Percentiles rank a stretch among this genome's conserved stretches.
Conservation (phyloP, 108 stramenopile species). For the Pseudonitzschia pungens region DNA sequence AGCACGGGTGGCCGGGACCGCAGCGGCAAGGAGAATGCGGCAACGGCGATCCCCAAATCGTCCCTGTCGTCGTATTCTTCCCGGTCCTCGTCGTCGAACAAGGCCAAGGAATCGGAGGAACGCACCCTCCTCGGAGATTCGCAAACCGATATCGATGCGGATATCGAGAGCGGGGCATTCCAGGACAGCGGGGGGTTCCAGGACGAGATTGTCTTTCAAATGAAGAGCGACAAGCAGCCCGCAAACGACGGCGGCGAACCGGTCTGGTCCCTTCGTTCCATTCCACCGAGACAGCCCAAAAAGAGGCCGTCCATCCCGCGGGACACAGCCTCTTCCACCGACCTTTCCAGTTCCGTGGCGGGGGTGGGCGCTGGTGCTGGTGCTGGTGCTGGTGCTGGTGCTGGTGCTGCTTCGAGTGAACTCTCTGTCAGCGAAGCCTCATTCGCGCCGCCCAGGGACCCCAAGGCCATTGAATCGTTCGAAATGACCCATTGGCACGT, state of each 20-base stretch:
- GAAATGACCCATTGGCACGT: conserved; percentile 29
- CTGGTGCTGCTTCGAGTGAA: no score
- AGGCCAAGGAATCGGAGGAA: background rate
- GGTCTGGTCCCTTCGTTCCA: conserved; percentile 20
- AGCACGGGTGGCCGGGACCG: no score
- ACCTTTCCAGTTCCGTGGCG: no score
- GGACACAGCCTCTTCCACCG: background rate
- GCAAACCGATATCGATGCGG: background rate
- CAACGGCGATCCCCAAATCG: no score
- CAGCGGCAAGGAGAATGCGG: no score
- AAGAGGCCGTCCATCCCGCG: background rate
- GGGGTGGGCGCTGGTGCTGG: no score
- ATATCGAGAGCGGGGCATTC: background rate
- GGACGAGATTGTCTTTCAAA: conserved; percentile 4
- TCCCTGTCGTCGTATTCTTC: no score
- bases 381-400: no score
- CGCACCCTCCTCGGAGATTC: no score
- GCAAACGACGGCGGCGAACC: background rate
- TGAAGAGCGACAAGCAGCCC: background rate
- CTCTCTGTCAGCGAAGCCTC: no score
- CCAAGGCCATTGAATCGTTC: conserved; percentile 2
- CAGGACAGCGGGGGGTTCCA: background rate
- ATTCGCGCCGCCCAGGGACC: background rate
- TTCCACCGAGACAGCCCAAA: conserved; percentile 29
- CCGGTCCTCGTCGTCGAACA: no score